These are phyloP conservation scores for Sporothrix luriei DNA, from an alignment of 2,329 filamentous ascomycete species.

Conservation along the genomic window DNA sequence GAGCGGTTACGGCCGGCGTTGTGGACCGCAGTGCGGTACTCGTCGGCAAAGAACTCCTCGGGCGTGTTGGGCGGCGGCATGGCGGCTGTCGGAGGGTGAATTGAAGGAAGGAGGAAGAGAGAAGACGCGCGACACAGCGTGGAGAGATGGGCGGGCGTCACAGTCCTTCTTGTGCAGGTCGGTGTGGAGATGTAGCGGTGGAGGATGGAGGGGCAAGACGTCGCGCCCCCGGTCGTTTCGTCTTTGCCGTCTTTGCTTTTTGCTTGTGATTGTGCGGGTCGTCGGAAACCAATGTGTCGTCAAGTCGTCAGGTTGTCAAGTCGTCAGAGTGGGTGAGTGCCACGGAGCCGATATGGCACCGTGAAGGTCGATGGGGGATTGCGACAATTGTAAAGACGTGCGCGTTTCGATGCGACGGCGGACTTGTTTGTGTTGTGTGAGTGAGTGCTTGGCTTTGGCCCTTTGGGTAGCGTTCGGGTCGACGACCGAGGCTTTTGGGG, in stretches of 20 bases:
- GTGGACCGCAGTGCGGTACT: constrained; percentile 28
- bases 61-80: constrained; percentile 41
- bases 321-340: background rate
- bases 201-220: constrained; percentile 3
- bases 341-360: constrained; percentile 10
- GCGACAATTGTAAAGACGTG: background rate
- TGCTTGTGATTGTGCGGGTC: constrained; percentile 16
- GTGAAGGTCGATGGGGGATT: background rate
- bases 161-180: background rate
- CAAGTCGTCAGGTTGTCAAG: background rate
- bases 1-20: constrained; percentile 16
- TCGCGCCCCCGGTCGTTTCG: too few species aligned
- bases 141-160: background rate
- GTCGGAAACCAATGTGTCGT: background rate
- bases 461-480: constrained; percentile 6
- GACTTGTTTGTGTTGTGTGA: background rate
- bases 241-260: background rate
- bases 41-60: constrained; percentile 35
- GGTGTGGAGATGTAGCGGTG: background rate
- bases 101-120: background rate
- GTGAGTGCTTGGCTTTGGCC: background rate
- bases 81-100: background rate
- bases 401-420: background rate
- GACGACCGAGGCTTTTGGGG: constrained; percentile 15
- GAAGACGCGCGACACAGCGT: background rate